Base-by-base conservation (phyloP, 352 stramenopile species). In the Phytopythium mirpurense region DNA sequence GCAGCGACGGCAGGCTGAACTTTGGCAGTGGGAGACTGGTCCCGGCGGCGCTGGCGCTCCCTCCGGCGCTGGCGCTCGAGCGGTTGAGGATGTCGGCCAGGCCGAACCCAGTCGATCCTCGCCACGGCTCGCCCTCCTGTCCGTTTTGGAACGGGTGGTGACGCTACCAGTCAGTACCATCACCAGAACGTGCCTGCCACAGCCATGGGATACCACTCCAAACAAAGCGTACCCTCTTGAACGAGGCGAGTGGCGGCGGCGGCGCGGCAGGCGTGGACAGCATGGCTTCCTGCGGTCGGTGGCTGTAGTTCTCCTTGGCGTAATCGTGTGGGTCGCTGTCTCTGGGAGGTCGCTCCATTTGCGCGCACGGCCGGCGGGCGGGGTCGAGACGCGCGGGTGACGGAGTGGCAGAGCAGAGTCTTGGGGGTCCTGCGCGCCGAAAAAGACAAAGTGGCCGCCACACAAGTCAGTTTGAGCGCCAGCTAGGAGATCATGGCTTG, bases 11-110 rank as follows among this genome's bases (percentile, higher is more conserved):
- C 31, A 94, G 67, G 40, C 66, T 93, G 61, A 93, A 86, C 55
- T 67, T 81, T 12, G 78, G 74, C 47, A 83, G 70, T 35, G 63
- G 37, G 55, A 40, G 49, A 23, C 35, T 16, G 6, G 18, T 55
- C 27, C n/a, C 27, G 19, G 55, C 32, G 18, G 40, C 46, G 53
- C 19, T 40, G 48, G 43, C 19, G n/a, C 7, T 45, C 3, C 5
- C 35, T 36, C 32, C 32, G 42, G n/a, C 58, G 62, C 35, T 35
- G 29, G 29, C 27, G 31, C 41, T 38, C 5, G 60, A 73, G 14
- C 77, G 77, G 54, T 93, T 91, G 45, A 93, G 69, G 49, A 93
- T 83, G 57, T 86, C 89, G 27, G 83, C 83, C 55, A 93, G 72
- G 26, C 80, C 80, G 52, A 93, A 93, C 35, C 76, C 72, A 14